These are phyloP conservation scores for Aspergillus conjunctus DNA, from an alignment of 495 filamentous ascomycete species.

Conservation along the genomic window DNA sequence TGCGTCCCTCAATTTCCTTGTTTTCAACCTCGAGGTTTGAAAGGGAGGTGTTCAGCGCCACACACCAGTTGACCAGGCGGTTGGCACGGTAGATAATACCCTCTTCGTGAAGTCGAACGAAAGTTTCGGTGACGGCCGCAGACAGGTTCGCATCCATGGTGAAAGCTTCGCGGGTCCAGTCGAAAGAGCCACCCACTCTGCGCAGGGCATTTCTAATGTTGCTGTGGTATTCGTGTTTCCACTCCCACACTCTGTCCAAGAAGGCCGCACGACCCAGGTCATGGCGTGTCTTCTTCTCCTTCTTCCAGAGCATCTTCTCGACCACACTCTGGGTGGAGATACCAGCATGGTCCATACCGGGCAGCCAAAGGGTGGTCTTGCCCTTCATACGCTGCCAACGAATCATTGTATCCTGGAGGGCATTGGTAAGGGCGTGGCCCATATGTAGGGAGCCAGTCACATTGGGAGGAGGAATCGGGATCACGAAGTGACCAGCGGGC, in stretches of 20 bases:
- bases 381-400: slow-evolving; percentile 68
- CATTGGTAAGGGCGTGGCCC: slow-evolving; percentile 67
- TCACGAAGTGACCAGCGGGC: slow-evolving; percentile 69
- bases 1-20: slow-evolving; percentile 69
- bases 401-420: slow-evolving; percentile 76
- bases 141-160: slow-evolving; percentile 71
- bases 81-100: slow-evolving; percentile 77
- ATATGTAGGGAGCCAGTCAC: slow-evolving; percentile 72
- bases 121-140: slow-evolving; percentile 70
- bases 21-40: slow-evolving; percentile 77
- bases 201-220: slow-evolving; percentile 61
- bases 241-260: slow-evolving; percentile 63
- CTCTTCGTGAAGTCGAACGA: slow-evolving; percentile 71
- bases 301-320: slow-evolving; percentile 74
- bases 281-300: slow-evolving; percentile 64
- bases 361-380: slow-evolving; percentile 70
- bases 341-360: slow-evolving; percentile 77
- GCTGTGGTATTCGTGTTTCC: slow-evolving; percentile 70
- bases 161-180: slow-evolving; percentile 70
- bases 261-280: slow-evolving; percentile 66
- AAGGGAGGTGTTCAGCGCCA: slow-evolving; percentile 70
- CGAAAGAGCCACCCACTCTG: slow-evolving; percentile 63
- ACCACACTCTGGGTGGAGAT: slow-evolving; percentile 78
- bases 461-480: slow-evolving; percentile 77
- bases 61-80: slow-evolving; percentile 79